Percentiles rank a stretch among this genome's conserved stretches.
phyloP scores from a whole-genome alignment of 139 green algal genomes.

The Chlorella sp. region DNA sequence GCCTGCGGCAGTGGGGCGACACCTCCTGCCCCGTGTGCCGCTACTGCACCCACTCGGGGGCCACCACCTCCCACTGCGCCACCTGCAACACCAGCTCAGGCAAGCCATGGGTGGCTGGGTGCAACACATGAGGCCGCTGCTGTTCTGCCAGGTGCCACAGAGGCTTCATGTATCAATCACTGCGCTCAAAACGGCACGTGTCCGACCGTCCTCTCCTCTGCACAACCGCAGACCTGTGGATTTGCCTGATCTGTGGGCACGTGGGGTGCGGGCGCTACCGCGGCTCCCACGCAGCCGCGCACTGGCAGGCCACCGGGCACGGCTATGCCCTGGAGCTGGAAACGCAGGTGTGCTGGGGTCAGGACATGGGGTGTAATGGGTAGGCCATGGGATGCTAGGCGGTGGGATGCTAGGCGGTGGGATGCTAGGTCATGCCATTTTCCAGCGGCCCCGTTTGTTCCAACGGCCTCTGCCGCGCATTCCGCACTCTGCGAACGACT shows the following conservation, averaged over 20 bases:
- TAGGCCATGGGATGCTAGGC: too few relatives aligned
- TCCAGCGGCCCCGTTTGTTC: too few relatives aligned
- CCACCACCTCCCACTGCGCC: slow-evolving; percentile 68
- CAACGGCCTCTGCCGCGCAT: too few relatives aligned
- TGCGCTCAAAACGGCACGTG: too few relatives aligned
- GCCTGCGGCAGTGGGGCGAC: slow-evolving; percentile 91
- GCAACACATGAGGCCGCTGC: too few relatives aligned
- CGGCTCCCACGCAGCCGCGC: slow-evolving; percentile 82
- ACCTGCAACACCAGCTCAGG: slow-evolving; percentile 68
- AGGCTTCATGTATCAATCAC: too few relatives aligned
- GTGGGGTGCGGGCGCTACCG: slow-evolving; percentile 94
- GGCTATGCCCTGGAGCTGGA: slow-evolving; percentile 96
- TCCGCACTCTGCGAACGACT: too few relatives aligned
- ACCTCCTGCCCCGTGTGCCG: slow-evolving; percentile 93
- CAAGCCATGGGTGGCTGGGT: neutral
- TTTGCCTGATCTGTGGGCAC: slow-evolving; percentile 98
- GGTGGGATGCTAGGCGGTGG: too few relatives aligned
- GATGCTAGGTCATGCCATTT: too few relatives aligned
- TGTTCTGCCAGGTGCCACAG: too few relatives aligned
- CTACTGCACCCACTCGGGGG: slow-evolving; percentile 69
- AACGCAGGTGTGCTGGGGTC: slow-evolving; percentile 72
- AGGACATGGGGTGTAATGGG: too few relatives aligned
- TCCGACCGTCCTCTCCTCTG: too few relatives aligned
- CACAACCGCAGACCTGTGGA: slow-evolving; percentile 97
- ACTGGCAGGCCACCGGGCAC: slow-evolving; percentile 89